Evolutionary conservation across 306 rosid species (phyloP), one percentile per base, ranked within the genome.

Genomic region (Prunus davidiana): DNA sequence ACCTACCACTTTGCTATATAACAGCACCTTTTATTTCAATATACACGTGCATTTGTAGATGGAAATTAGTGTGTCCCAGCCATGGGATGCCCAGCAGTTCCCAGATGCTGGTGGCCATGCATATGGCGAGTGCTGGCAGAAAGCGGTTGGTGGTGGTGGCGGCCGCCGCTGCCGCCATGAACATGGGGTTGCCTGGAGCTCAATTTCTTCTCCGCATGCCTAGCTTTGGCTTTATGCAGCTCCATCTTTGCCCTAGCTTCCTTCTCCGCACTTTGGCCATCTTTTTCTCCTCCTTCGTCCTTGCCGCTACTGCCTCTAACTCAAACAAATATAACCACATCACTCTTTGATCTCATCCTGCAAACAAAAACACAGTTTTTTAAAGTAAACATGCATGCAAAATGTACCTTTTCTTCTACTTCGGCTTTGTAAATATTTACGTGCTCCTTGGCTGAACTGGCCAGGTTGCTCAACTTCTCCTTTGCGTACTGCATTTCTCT

Each of bases 361-460:
- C 43, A 34, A 34, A 6, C 8, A 34, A 34, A 34, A 34, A 34
- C 43, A 34, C 9, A 34, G 43, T 34, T 34, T 34, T 34, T 34
- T 0, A 1, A 34, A 34, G 43, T 34, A 34, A 34, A 34, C 43
- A 6, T 34, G 43, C 43, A 34, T 34, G 43, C 43, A 34, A 34
- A 6, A 8, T 6, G 43, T 24, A 80, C 84, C 80, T 80, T 74
- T 63, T 80, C 84, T 69, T 32, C 71, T 27, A 19, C 79, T 74
- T 67, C 74, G 71, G 80, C 80, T 69, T 61, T 80, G 30, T 49
- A 80, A 24, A 74, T 58, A 9, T 58, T 66, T 15, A 61, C 3
- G 41, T 80, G 76, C 71, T 67, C 72, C 64, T 51, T 80, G 76
- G 79, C 72, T 14, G 76, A 51, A 15, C 80, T 75, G 49, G 76